These are phyloP conservation scores for Nakazawaea ishiwadae DNA, from an alignment of 805 yeast genomes.

Conservation along the genomic window DNA sequence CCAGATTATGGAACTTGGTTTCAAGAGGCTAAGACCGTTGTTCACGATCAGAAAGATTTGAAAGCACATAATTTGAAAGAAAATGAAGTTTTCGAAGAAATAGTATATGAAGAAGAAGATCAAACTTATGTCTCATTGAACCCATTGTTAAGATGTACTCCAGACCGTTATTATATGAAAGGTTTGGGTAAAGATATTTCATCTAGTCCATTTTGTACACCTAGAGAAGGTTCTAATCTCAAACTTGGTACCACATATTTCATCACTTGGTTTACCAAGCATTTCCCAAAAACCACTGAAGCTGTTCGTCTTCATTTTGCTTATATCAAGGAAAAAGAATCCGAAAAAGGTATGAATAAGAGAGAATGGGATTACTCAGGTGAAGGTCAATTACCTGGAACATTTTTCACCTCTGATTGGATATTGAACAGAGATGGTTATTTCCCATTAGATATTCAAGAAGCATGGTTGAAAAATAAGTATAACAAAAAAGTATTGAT, in stretches of 20 bases:
- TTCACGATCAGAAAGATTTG: slow-evolving; percentile 54
- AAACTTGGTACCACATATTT: slow-evolving; percentile 64
- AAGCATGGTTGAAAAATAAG: slow-evolving; percentile 59
- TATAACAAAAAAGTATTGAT: slow-evolving; percentile 54
- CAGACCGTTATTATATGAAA: slow-evolving; percentile 62
- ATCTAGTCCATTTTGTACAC: slow-evolving; percentile 85
- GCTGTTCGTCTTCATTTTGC: slow-evolving; percentile 66
- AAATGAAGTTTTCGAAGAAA: slow-evolving; percentile 54
- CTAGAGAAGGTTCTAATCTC: slow-evolving; percentile 55
- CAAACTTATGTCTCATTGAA: slow-evolving; percentile 65
- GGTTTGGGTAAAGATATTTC: slow-evolving; percentile 50
- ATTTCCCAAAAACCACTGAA: slow-evolving; percentile 49
- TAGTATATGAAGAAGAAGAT: slow-evolving; percentile 58
- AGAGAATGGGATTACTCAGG: slow-evolving; percentile 20
- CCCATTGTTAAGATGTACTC: slow-evolving; percentile 84
- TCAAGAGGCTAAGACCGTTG: slow-evolving; percentile 58
- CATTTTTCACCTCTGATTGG: slow-evolving; percentile 74
- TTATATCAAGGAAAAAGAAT: slow-evolving; percentile 50
- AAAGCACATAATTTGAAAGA: slow-evolving; percentile 72
- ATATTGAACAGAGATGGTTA: slow-evolving; percentile 54
- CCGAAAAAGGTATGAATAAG: slow-evolving; percentile 55
- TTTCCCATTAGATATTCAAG: slow-evolving; percentile 54
- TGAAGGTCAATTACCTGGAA: slow-evolving; percentile 27
- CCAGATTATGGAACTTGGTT: slow-evolving; percentile 79
- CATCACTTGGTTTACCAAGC: slow-evolving; percentile 74